Conservation (phyloP, 208 protist species). For the Trichomonas vaginalis region DNA sequence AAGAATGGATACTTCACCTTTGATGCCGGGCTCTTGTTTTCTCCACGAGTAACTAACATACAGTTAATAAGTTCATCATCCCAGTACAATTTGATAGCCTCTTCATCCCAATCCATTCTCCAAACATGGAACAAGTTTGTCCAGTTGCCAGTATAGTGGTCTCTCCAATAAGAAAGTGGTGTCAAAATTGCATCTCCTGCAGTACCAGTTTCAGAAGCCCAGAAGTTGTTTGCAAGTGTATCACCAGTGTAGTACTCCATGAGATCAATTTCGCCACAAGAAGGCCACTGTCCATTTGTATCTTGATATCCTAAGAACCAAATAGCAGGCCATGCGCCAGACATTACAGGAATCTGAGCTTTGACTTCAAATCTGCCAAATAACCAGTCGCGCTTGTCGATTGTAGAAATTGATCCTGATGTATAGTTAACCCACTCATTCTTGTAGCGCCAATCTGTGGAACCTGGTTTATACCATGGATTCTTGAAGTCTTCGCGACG, state of each 20-base stretch:
- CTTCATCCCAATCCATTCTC: not conserved
- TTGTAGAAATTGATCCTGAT: slow-evolving; percentile 9
- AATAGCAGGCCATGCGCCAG: slow-evolving; percentile 31
- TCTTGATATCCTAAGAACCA: slow-evolving; percentile 29
- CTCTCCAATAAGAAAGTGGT: too few species aligned
- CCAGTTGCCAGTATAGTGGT: not conserved
- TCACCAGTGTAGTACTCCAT: slow-evolving; percentile 27
- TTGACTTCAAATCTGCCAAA: slow-evolving; percentile 31
- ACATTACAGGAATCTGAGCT: slow-evolving; percentile 29
- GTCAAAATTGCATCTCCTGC: not conserved
- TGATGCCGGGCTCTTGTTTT: not conserved
- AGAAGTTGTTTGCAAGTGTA: not conserved
- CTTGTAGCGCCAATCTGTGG: not conserved
- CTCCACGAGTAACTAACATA: not conserved
- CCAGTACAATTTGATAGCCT: not conserved
- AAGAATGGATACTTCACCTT: not conserved
- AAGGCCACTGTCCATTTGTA: slow-evolving; percentile 28
- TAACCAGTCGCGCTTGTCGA: not conserved
- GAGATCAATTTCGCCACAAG: slow-evolving; percentile 34
- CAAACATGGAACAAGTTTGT: not conserved
- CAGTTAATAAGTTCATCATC: not conserved
- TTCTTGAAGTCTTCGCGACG: not conserved
- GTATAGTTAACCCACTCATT: not conserved
- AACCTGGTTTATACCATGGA: not conserved
- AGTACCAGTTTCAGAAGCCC: not conserved